These are phyloP conservation scores for Agarophyton chilense DNA, from an alignment of 23 red algal species.

Conservation along the genomic window DNA sequence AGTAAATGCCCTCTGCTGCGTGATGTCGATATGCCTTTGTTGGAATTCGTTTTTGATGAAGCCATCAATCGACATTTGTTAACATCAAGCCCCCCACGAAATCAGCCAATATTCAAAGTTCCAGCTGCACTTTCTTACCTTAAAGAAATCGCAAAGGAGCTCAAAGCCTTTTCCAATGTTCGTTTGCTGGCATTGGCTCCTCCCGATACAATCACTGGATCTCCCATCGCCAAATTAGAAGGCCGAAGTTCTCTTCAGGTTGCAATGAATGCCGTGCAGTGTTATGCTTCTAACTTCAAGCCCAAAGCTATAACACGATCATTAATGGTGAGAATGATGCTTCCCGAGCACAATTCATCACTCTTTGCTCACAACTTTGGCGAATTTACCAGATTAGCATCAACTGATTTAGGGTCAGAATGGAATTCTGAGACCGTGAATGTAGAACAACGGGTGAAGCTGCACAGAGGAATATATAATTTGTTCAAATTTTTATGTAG, in stretches of 20 bases:
- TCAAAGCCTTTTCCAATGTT: conserved; percentile 17
- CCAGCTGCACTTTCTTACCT: conserved; percentile 41
- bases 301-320: conserved; percentile 45
- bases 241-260: conserved; percentile 50
- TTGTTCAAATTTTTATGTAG: conserved; percentile 49
- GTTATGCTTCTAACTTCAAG: conserved; percentile 47
- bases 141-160: conserved; percentile 32
- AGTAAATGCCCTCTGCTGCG: neutral
- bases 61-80: conserved; percentile 65
- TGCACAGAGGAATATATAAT: conserved; percentile 18
- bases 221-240: neutral
- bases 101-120: conserved; percentile 39
- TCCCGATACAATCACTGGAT: neutral
- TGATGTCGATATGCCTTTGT: conserved; percentile 18
- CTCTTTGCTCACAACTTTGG: conserved; percentile 34
- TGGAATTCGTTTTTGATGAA: conserved; percentile 45
- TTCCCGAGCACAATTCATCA: conserved; percentile 26
- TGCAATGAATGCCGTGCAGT: conserved; percentile 29
- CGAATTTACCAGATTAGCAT: conserved; percentile 15
- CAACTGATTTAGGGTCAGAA: conserved; percentile 37
- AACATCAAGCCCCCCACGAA: conserved; percentile 57
- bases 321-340: conserved; percentile 57
- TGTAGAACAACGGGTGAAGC: neutral
- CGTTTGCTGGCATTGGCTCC: conserved; percentile 8
- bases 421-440: neutral